Conservation (phyloP, 139 green algal genomes). For the Coccomyxa sp. region DNA sequence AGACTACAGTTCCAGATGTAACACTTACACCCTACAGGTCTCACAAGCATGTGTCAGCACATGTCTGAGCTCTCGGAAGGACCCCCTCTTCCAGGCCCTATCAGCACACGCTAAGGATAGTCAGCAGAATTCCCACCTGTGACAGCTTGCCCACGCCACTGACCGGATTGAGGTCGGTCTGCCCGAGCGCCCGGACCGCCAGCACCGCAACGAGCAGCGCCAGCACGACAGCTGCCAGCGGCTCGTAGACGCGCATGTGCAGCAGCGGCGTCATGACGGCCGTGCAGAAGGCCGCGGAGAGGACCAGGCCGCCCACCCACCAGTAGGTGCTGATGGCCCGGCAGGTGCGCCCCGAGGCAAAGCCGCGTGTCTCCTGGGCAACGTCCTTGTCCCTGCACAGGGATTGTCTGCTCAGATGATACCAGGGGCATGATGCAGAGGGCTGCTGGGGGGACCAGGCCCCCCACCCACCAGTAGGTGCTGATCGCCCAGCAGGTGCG, state of each 20-base stretch:
- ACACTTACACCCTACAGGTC: no score
- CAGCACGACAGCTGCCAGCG: constrained; percentile 37
- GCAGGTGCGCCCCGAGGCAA: no score
- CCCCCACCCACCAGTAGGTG: constrained; percentile 24
- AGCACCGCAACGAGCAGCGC: constrained; percentile 52
- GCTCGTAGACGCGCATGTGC: constrained; percentile 36
- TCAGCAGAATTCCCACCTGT: constrained; percentile 24
- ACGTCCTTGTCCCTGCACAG: no score
- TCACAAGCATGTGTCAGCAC: no score
- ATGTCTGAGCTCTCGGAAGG: background rate
- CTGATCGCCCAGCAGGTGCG: constrained; percentile 7
- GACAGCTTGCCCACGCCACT: constrained; percentile 53
- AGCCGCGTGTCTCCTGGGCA: no score
- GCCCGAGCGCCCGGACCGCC: constrained; percentile 51
- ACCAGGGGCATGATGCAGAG: no score
- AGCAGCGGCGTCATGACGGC: constrained; percentile 40
- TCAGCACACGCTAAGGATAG: background rate
- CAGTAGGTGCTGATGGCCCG: background rate
- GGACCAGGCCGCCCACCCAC: constrained; percentile 34
- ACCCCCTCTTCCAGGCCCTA: background rate
- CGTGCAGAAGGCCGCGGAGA: constrained; percentile 31
- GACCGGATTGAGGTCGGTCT: constrained; percentile 63
- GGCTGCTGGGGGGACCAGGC: constrained; percentile 24
- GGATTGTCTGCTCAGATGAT: no score
- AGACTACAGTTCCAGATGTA: no score